Conservation (phyloP, 495 filamentous ascomycete genomes). For the Astrocystis sublimbata region DNA sequence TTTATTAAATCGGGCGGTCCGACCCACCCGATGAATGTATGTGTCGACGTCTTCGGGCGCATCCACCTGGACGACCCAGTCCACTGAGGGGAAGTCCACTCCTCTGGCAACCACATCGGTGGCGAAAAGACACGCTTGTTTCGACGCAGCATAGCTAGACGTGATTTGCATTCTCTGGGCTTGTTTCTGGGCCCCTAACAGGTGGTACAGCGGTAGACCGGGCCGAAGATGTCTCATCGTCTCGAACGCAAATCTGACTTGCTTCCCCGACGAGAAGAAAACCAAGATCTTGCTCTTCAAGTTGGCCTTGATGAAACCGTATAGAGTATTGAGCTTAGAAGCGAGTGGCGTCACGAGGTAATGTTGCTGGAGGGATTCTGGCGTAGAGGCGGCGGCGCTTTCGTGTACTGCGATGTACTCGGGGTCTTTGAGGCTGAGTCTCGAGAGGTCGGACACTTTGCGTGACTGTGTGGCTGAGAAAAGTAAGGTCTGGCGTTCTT, state of each 20-base stretch:
- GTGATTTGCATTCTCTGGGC: conserved; percentile 83
- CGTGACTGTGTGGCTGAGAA: conserved; percentile 98
- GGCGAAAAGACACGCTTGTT: conserved; percentile 84
- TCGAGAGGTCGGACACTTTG: conserved; percentile 86
- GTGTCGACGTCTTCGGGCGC: conserved; percentile 96
- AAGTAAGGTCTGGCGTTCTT: conserved; percentile 83
- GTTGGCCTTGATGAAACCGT: conserved; percentile 85
- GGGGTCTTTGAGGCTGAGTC: conserved; percentile 82
- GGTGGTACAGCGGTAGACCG: conserved; percentile 90
- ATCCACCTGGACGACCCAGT: conserved; percentile 96
- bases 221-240: conserved; percentile 91
- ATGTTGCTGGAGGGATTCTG: conserved; percentile 80
- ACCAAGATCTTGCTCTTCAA: conserved; percentile 91
- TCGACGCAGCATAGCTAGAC: conserved; percentile 71
- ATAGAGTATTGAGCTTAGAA: conserved; percentile 88
- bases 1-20: conserved; percentile 91
- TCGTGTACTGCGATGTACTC: conserved; percentile 96
- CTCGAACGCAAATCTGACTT: conserved; percentile 94
- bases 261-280: conserved; percentile 92
- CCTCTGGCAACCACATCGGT: conserved; percentile 94
- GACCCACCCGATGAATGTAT: conserved; percentile 94
- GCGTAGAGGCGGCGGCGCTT: conserved; percentile 76
- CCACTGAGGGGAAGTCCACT: conserved; percentile 93
- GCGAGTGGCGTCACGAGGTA: conserved; percentile 82
- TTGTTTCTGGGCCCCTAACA: conserved; percentile 95